Conservation (phyloP, 345 rosid species). For the Sisymbrium irio region DNA sequence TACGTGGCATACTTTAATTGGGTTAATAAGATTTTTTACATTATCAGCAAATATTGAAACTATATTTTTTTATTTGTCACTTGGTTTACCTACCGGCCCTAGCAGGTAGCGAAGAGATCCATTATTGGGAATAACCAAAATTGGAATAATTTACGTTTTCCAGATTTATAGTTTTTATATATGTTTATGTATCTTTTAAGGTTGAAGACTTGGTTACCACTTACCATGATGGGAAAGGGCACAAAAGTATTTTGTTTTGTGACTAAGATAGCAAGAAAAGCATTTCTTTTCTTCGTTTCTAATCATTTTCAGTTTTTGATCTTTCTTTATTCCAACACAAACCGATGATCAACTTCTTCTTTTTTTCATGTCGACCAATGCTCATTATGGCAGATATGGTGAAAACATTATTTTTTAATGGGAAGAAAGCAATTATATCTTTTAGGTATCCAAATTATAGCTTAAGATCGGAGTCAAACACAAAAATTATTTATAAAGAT, state of each 20-base stretch:
- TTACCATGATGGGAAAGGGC: constrained; percentile 35
- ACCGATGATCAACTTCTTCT: not conserved
- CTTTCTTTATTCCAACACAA: not conserved
- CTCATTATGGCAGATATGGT: not conserved
- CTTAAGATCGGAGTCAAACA: too few species aligned
- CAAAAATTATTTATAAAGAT: too few species aligned
- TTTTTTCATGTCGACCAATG: not conserved
- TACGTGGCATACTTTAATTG: constrained; percentile 19
- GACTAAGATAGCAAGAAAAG: constrained; percentile 5
- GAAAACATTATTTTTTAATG: not conserved
- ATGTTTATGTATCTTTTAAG: constrained; percentile 32
- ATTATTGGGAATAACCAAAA: constrained; percentile 32
- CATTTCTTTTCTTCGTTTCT: not conserved
- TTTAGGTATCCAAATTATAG: not conserved
- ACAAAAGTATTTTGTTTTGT: constrained; percentile 9
- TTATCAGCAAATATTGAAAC: not conserved
- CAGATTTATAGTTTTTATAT: not conserved
- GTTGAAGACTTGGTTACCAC: constrained; percentile 32
- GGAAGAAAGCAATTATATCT: not conserved
- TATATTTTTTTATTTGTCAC: not conserved
- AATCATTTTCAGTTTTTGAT: not conserved
- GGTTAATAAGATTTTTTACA: constrained; percentile 15
- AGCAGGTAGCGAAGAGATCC: constrained; percentile 25
- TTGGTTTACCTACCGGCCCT: constrained; percentile 25
- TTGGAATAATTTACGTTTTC: constrained; percentile 30